Base-by-base conservation (phyloP, 371 early-diverging fungal genomes). In the Parasitella parasitica region DNA sequence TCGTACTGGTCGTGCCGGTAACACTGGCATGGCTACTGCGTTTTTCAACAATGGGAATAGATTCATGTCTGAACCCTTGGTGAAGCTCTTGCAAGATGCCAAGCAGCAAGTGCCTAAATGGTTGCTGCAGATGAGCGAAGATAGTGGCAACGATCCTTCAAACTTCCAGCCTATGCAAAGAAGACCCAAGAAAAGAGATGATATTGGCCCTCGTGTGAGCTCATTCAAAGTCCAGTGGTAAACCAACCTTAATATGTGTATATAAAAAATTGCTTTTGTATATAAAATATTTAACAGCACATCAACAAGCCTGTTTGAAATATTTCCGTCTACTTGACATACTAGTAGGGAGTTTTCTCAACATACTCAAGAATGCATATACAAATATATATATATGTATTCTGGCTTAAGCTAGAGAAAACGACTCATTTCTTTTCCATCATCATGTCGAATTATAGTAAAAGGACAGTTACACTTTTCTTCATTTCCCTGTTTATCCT, bases 41-140 rank as follows among this genome's bases (percentile, higher is more conserved):
- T 98, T 99, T 84, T 96, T 99, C 77, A 95, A 96, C 46, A 82
- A 88, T 13, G 89, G 90, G 53, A 97, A 99, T 83, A 82, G 80
- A 64, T 87, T 87, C 62, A 86, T 93, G 53, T 94, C 94, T 15
- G 77, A 85, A 43, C 91, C 65, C 9, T 49, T 80, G 52, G 62
- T 97, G 24, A 91, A 91, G 18, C 84, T 99, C 37, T 81, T 99
- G 11, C 56, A 65, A n/a, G 81, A 73, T n/a, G 81, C 81, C 6
- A 76, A 77, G 13, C 81, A 81, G 56, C 57, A 64, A 26, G 69
- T 78, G 0, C 81, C 96, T 13, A 69, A 69, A 12, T 93, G 94
- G 86, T 82, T 99, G 4, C 54, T 71, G 41, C 38, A 51, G 3
- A 71, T 77, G 51, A 49, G 56, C 16, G 22, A 54, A 12, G 49